Evolutionary conservation across 257 asterid species (phyloP).

Genomic region (Handroanthus guayacan): DNA sequence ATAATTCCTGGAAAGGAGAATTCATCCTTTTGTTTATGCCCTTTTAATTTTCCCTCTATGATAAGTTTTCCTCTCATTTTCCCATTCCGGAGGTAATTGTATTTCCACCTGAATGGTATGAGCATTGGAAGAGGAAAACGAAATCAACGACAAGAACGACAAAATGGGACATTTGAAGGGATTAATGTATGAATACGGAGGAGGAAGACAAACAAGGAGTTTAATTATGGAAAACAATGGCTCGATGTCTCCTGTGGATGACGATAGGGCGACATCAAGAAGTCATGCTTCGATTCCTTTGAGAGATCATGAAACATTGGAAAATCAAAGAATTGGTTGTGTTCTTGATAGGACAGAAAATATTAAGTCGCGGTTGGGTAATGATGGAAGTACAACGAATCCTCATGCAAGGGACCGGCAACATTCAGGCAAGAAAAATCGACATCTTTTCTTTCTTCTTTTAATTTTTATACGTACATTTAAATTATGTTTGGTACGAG

Average conservation of each 20-base stretch:
- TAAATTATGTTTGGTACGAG: no score
- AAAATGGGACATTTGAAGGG: constrained; percentile 40
- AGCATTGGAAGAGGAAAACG: constrained; percentile 63
- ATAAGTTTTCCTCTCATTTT: constrained; percentile 10
- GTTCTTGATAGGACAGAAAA: constrained; percentile 31
- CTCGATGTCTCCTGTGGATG: constrained; percentile 17
- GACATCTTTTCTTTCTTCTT: no score
- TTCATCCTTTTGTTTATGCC: background rate
- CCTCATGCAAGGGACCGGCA: constrained; percentile 35
- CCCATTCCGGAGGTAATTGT: background rate
- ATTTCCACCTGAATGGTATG: constrained; percentile 46
- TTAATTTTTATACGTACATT: no score
- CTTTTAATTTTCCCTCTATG: constrained; percentile 11
- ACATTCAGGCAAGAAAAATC: constrained; percentile 43
- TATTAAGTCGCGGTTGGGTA: constrained; percentile 34
- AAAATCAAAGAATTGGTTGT: constrained; percentile 24
- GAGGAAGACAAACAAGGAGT: constrained; percentile 43
- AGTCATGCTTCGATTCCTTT: constrained; percentile 44
- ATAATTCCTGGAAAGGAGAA: constrained; percentile 15
- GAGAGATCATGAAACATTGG: constrained; percentile 29
- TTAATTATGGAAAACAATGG: constrained; percentile 35
- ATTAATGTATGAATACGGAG: constrained; percentile 35
- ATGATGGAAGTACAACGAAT: constrained; percentile 25
- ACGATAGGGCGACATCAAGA: constrained; percentile 42
- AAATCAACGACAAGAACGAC: constrained; percentile 43